Evolutionary conservation across 2,329 filamentous ascomycete species (phyloP).

Genomic region (Pseudogymnoascus sp.): DNA sequence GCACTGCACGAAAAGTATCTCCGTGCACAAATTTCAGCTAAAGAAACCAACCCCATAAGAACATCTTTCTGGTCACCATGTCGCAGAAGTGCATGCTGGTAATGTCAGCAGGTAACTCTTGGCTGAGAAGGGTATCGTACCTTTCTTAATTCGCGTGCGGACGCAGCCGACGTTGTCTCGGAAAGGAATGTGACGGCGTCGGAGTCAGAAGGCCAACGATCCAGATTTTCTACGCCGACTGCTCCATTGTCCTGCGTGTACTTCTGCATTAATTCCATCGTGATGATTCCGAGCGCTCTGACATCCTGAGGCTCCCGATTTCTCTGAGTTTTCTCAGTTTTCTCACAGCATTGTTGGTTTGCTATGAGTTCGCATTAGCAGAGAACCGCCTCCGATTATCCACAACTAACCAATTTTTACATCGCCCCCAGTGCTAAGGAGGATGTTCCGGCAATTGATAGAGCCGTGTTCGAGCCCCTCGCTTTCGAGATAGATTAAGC

Average conservation of each 20-base stretch:
- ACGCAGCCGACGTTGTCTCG: conserved; percentile 23
- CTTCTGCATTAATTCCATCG: conserved; percentile 31
- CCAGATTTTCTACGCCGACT: conserved; percentile 28
- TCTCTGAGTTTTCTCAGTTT: not conserved
- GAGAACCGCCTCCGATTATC: not conserved
- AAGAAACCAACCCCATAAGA: not conserved
- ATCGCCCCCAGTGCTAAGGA: not conserved
- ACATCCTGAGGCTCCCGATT: conserved; percentile 18
- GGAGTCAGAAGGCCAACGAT: conserved; percentile 26
- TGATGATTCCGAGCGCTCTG: conserved; percentile 24
- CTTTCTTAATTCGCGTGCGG: conserved; percentile 17
- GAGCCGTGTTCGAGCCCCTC: conserved; percentile 4
- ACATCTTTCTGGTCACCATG: not conserved
- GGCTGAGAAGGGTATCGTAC: no score
- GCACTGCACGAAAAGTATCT: not conserved
- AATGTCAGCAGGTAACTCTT: conserved; percentile 17
- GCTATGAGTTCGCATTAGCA: conserved; percentile 11
- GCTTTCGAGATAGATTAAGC: not conserved
- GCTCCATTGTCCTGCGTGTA: conserved; percentile 29
- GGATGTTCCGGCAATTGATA: not conserved
- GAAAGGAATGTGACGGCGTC: conserved; percentile 29
- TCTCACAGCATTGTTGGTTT: conserved; percentile 12
- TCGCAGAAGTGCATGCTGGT: conserved; percentile 1
- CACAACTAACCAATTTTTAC: conserved; percentile 10
- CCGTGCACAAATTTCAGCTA: not conserved